A percentile compares a stretch with the other conserved stretches of the same genome.
phyloP scores from a whole-genome alignment of 1,284 basidiomycete genomes.

The Retiboletus flavoniger region DNA sequence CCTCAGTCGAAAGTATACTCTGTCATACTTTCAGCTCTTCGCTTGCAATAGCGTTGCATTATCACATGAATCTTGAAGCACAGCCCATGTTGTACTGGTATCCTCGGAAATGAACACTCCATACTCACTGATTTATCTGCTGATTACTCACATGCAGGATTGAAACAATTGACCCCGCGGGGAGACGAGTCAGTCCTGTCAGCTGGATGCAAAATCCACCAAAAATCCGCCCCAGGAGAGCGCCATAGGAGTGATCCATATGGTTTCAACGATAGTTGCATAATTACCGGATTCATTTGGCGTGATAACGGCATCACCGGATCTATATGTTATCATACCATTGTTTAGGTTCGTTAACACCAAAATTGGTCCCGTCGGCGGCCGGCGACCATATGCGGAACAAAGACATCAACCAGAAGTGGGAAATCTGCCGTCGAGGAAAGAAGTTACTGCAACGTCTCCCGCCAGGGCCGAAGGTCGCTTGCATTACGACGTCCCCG shows the following conservation, averaged over 20 bases:
- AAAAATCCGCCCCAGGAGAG: conserved; percentile 14
- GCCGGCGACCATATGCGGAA: conserved; percentile 15
- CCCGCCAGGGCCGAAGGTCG: background rate
- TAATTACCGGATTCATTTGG: background rate
- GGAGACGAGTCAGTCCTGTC: conserved; percentile 4
- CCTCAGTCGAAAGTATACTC: background rate
- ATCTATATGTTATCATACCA: conserved; percentile 24
- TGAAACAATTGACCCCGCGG: conserved; percentile 8
- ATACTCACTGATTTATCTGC: background rate
- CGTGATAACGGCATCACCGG: conserved; percentile 16
- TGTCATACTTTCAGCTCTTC: background rate
- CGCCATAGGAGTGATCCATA: conserved; percentile 7
- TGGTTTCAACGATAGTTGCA: conserved; percentile 4
- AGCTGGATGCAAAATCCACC: conserved; percentile 8
- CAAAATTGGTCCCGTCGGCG: conserved; percentile 2
- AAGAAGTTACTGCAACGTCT: conserved; percentile 1
- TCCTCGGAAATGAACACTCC: conserved; percentile 19
- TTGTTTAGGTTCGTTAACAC: conserved; percentile 23
- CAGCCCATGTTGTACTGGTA: background rate
- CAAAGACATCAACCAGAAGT: conserved; percentile 14
- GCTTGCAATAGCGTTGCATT: background rate
- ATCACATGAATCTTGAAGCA: background rate
- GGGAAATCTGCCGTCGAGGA: conserved; percentile 7
- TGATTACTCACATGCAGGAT: conserved; percentile 1
- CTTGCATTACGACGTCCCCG: background rate